Base-by-base conservation (phyloP, 176 grass and related monocot species). In the Carex myosuroides region DNA sequence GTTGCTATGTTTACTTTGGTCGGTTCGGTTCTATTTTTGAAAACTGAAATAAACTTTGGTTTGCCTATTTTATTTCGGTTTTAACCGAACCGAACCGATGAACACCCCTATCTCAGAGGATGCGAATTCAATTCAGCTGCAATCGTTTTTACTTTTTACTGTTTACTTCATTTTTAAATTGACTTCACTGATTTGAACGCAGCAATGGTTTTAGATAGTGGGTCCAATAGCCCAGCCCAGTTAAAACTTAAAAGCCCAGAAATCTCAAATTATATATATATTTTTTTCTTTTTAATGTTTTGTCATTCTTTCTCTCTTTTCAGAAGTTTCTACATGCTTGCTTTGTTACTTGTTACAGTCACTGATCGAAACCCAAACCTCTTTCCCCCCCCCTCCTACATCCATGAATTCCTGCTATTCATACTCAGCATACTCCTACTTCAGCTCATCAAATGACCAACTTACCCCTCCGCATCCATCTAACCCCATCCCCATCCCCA, bases 401-500 rank as follows among this genome's bases (percentile, higher is more conserved):
- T 87, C 89, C 83, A 90, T 90, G 88, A 67, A 84, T 66, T 69
- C 64, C 84, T 85, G 83, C 71, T 11, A 59, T 55, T 76, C 72
- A 76, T 46, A 55, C 72, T 90, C 81, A 79, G 41, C 70, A 16
- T 84, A 90, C 13, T 88, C 70, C 18, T 90, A 86, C 85, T 87
- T 86, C 83, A 89, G 70, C 85, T 70, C 85, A 29, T 30, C 65
- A 54, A 64, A 71, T 74, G 87, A 82, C 39, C 63, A 88, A 60
- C 48, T 11, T 16, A 53, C 39, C 39, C 71, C 14, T 59, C 79
- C 56, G 13, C 21, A 70, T 32, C 79, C 57, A 70, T 6, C 35
- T 52, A 74, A 24, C 41, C 81, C 85, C 54, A 58, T 94, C n/a
- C 87, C 67, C 24, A 90, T 94, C 81, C 92, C 89, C 79, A 69